Evolutionary conservation across 1,284 basidiomycete species (phyloP), one percentile per base, ranked within the genome.

Genomic region (Malassezia caprae): DNA sequence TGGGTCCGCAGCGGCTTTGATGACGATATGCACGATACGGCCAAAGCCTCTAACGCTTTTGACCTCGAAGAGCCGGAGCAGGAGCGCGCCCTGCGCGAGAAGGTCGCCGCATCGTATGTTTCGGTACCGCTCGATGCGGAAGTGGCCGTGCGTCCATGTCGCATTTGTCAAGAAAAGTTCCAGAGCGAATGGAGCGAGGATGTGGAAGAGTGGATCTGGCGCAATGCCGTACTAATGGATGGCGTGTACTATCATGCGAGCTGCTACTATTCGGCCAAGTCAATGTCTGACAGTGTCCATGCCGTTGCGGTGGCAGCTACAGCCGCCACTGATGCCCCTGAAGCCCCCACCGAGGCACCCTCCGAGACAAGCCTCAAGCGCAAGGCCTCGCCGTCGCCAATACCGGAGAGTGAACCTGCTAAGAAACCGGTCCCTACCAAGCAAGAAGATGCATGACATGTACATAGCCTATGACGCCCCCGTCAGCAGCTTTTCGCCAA

Each of bases 121-220:
- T 82, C 89, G 61, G 87, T 91, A 27, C 90, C 90, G 0, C 62
- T 68, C 1, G 78, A 79, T 30, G 80, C 86, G 19, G 87, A 84
- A 62, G 84, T 88, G 75, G 87, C 90, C 73, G 84, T 85, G 51
- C 78, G 86, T 61, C 84, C 86, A 40, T 99, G 94, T 78, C 90
- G 90, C 15, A 89, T 99, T 61, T 98, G 94, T 82, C 94, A 96
- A 79, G 94, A 99, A 76, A 77, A 76, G 51, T 82, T 98, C 76
- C 88, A 89, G 78, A 83, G 85, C 62, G 93, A 96, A 77, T 96
- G 89, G 76, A 78, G 84, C 56, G 90, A 98, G 73, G 91, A 96
- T 52, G 90, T 94, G 60, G 94, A 98, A 77, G 94, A 96, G 65
- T 98, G 93, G 91, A 86, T 96, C 17, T 99, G 90, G 89, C 82